Conservation (phyloP, 2,329 filamentous ascomycete genomes). For the Cladophialophora bantiana region DNA sequence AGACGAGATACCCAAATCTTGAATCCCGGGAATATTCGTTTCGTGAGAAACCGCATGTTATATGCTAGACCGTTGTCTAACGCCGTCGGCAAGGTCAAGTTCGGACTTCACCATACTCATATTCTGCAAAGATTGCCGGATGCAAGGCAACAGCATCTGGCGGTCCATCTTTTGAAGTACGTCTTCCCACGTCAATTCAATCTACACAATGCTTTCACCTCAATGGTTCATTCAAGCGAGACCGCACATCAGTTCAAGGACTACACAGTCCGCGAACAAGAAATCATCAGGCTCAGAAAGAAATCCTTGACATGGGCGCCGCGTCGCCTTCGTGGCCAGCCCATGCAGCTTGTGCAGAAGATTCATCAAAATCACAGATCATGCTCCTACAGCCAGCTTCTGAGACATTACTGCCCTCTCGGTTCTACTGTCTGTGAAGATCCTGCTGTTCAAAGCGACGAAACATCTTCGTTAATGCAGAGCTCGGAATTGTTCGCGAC, state of each 20-base stretch:
- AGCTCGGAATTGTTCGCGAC: constrained; percentile 19
- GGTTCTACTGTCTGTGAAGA: not conserved
- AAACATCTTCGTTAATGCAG: not conserved
- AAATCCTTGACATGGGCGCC: constrained; percentile 41
- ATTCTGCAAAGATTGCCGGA: constrained; percentile 75
- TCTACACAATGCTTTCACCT: constrained; percentile 91
- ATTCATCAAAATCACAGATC: constrained; percentile 74
- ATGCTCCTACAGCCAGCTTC: constrained; percentile 80
- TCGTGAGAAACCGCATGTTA: constrained; percentile 84
- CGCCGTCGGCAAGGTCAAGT: constrained; percentile 69
- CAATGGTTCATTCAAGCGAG: constrained; percentile 65
- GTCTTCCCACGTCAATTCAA: constrained; percentile 91
- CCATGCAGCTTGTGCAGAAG: constrained; percentile 66
- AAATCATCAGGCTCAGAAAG: constrained; percentile 61
- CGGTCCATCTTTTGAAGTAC: constrained; percentile 81
- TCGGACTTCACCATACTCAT: constrained; percentile 83
- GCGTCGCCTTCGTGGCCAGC: constrained; percentile 67
- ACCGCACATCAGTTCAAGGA: constrained; percentile 80
- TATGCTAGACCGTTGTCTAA: constrained; percentile 80
- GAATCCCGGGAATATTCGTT: constrained; percentile 43
- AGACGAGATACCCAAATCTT: not conserved
- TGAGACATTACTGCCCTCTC: constrained; percentile 80
- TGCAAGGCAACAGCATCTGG: constrained; percentile 59
- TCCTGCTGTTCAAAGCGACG: constrained; percentile 46
- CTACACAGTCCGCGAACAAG: constrained; percentile 83